phyloP scores from a whole-genome alignment of 352 stramenopile species.

The Paralagenidium karlingii region DNA sequence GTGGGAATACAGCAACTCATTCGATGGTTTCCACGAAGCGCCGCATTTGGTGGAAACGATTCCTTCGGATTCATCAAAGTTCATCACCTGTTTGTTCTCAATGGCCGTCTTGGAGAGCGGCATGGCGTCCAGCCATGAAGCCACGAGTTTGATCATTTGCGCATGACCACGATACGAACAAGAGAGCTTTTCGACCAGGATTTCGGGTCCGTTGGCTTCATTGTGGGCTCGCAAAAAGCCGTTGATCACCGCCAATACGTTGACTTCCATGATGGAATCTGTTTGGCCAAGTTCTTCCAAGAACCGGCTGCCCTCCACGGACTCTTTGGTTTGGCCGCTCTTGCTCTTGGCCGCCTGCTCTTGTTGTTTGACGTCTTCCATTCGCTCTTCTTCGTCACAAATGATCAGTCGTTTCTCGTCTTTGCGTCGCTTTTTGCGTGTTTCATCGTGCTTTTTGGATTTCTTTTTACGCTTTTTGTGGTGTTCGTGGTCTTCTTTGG shows the following conservation, averaged over 20 bases:
- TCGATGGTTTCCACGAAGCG: constrained; percentile 55
- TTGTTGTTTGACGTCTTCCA: constrained; percentile 23
- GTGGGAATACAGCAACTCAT: constrained; percentile 68
- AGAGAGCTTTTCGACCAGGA: constrained; percentile 77
- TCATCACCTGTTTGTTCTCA: constrained; percentile 49
- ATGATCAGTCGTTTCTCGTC: constrained; percentile 71
- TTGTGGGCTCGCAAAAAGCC: constrained; percentile 68
- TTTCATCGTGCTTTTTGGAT: neutral
- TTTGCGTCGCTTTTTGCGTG: constrained; percentile 26
- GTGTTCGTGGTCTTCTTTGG: neutral
- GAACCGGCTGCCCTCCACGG: constrained; percentile 56
- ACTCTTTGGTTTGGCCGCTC: constrained; percentile 61
- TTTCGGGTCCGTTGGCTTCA: constrained; percentile 68
- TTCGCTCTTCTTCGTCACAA: constrained; percentile 62
- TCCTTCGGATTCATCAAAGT: constrained; percentile 56
- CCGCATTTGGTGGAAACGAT: constrained; percentile 46
- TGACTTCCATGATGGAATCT: constrained; percentile 76
- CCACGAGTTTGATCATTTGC: constrained; percentile 79
- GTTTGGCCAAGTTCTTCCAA: constrained; percentile 54
- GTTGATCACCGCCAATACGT: constrained; percentile 72
- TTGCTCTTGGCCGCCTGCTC: too few relatives aligned
- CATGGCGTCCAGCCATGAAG: constrained; percentile 63
- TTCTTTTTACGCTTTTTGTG: neutral
- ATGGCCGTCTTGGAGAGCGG: constrained; percentile 39
- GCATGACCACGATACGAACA: constrained; percentile 77